Evolutionary conservation across 129 eudicot species (phyloP), one percentile per base, ranked within the genome.

Genomic region (Centrapalus pauciflorus): DNA sequence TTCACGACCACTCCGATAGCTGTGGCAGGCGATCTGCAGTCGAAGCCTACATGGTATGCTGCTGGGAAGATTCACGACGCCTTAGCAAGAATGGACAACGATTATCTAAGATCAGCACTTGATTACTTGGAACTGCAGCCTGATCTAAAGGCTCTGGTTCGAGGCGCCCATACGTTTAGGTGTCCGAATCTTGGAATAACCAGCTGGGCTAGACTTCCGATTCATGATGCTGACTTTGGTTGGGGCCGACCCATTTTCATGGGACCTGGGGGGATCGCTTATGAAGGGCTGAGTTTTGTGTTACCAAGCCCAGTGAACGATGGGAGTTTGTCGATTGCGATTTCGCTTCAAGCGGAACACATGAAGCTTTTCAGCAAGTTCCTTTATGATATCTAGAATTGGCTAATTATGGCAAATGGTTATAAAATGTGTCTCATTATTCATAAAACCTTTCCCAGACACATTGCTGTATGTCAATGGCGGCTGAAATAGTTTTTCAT

Each of bases 191-290:
- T 92, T 5, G 90, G 95, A 67, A 83, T 92, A 5, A 88, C 95
- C 0, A 85, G 95, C 26, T 92, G 98, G 96, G 84, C 77, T 59
- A 83, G 91, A 68, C 80, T 92, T 27, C 98, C 96, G 1, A 88
- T 88, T 33, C 95, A 92, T 30, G 98, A 92, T 20, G 86, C 95
- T 0, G 96, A 92, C 50, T 92, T 88, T 24, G 98, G 98, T 0
- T 91, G 92, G 93, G 97, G 97, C 0, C 62, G 90, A 61, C 97
- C 96, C 0, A 87, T 85, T 28, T 85, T 88, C 25, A 85, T 85
- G 95, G 98, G 98, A 0, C 95, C 93, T 0, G 94, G 96, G 28
- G 95, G 95, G 69, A 88, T 88, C 20, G 90, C 94, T 0, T 87
- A 63, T 37, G 98, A 92, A 62, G 98, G 98, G 40, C 34, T 83